phyloP scores from a whole-genome alignment of 2,329 filamentous ascomycete species.

The Myriosclerotinia duriaeana region DNA sequence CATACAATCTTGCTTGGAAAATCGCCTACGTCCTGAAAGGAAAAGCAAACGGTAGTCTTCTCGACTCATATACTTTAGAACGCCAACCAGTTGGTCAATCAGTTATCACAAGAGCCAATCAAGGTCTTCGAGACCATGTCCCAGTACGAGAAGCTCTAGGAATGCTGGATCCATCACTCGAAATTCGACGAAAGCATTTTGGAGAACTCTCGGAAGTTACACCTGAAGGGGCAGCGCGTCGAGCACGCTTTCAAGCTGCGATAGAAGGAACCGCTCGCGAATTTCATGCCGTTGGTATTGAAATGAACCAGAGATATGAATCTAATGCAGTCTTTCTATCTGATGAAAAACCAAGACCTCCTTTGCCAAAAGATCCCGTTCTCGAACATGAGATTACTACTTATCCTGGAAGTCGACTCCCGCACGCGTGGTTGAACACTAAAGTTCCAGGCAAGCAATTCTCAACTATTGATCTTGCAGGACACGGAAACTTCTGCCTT shows the following conservation, averaged over 20 bases:
- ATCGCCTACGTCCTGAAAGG: constrained; percentile 49
- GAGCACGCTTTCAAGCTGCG: constrained; percentile 18
- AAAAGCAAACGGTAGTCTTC: constrained; percentile 43
- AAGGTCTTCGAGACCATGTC: constrained; percentile 50
- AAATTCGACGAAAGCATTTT: constrained; percentile 27
- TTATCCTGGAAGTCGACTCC: constrained; percentile 35
- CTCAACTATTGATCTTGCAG: constrained; percentile 35
- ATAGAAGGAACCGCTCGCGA: constrained; percentile 26
- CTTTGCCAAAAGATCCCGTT: constrained; percentile 29
- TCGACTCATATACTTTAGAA: constrained; percentile 48
- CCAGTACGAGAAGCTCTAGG: constrained; percentile 50
- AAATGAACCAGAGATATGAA: constrained; percentile 35
- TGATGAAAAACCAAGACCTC: constrained; percentile 25
- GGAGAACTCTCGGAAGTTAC: constrained; percentile 23
- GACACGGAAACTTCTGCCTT: constrained; percentile 24
- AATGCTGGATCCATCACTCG: constrained; percentile 38
- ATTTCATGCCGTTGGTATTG: constrained; percentile 32
- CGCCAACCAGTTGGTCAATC: constrained; percentile 51
- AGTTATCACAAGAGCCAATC: constrained; percentile 50
- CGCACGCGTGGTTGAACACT: constrained; percentile 35
- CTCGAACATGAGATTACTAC: constrained; percentile 33
- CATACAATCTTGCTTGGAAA: constrained; percentile 58
- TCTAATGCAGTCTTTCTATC: constrained; percentile 30
- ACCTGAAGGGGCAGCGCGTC: constrained; percentile 26
- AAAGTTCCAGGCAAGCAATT: constrained; percentile 24